Evolutionary conservation across 2,329 filamentous ascomycete genomes (phyloP).

Genomic region (Pseudovirgaria hyperparasitica): DNA sequence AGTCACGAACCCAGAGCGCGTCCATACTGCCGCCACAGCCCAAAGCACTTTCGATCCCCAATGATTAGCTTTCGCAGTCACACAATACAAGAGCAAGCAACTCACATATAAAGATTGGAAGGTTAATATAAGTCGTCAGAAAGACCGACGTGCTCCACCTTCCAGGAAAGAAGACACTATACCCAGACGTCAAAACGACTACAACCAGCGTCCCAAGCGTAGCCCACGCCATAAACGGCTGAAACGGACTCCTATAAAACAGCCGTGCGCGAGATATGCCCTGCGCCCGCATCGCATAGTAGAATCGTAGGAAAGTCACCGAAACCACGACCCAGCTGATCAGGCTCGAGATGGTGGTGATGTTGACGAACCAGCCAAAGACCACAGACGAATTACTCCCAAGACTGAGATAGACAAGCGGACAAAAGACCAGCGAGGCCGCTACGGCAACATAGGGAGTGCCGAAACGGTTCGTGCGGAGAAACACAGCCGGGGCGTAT

Average conservation of each 20-base stretch:
- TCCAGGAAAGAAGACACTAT: constrained; percentile 41
- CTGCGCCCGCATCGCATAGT: constrained; percentile 30
- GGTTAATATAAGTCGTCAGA: constrained; percentile 38
- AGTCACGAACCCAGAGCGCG: too few species aligned
- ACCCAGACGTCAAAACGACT: constrained; percentile 22
- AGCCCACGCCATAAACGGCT: constrained; percentile 44
- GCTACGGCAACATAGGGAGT: constrained; percentile 28
- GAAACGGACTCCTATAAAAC: constrained; percentile 35
- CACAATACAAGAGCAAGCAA: too few species aligned
- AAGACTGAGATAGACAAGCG: constrained; percentile 38
- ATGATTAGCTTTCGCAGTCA: too few species aligned
- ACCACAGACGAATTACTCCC: constrained; percentile 31
- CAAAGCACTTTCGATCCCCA: too few species aligned
- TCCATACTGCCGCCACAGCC: too few species aligned
- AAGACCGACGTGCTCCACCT: constrained; percentile 34
- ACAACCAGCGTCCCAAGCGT: constrained; percentile 40
- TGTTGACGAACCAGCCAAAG: constrained; percentile 60
- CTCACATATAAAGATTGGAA: constrained; percentile 22
- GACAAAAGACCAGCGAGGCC: constrained; percentile 26
- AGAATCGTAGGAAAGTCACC: constrained; percentile 47
- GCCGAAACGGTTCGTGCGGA: constrained; percentile 33
- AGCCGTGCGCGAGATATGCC: constrained; percentile 41
- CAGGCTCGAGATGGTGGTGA: constrained; percentile 46
- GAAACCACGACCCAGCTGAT: constrained; percentile 43
- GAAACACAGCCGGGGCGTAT: constrained; percentile 39